phyloP scores from a whole-genome alignment of 306 rosid species.

The Sechiopsis laciniata region DNA sequence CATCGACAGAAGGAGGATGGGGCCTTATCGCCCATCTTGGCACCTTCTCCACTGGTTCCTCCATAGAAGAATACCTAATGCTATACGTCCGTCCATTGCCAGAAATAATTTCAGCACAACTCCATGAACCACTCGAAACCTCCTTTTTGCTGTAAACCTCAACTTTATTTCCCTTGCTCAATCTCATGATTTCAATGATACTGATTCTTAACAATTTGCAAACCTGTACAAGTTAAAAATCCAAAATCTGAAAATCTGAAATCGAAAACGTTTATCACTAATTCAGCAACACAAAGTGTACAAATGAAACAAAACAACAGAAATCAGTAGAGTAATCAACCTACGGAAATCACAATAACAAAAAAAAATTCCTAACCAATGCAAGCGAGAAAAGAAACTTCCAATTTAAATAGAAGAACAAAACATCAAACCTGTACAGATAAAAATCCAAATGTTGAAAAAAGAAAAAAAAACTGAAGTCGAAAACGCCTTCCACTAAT shows the following conservation, averaged over 20 bases:
- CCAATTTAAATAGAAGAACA: too few relatives aligned
- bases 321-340: background rate
- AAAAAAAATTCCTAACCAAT: background rate
- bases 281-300: background rate
- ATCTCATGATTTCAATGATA: conserved; percentile 39
- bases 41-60: conserved; percentile 44
- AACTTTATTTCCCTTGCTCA: conserved; percentile 55
- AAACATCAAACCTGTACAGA: too few relatives aligned
- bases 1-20: conserved; percentile 41
- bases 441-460: too few relatives aligned
- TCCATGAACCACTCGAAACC: conserved; percentile 51
- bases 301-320: background rate
- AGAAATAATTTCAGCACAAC: conserved; percentile 52
- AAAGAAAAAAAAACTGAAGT: too few relatives aligned
- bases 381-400: background rate
- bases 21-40: conserved; percentile 64
- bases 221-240: background rate
- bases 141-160: conserved; percentile 55
- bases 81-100: conserved; percentile 56
- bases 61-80: conserved; percentile 34
- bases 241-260: background rate
- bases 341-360: background rate
- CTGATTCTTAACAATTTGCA: background rate
- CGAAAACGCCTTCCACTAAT: too few relatives aligned
- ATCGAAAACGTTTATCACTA: background rate